These are phyloP conservation scores for Pichia sp. DNA, from an alignment of 1,139 yeast species.

Conservation along the genomic window DNA sequence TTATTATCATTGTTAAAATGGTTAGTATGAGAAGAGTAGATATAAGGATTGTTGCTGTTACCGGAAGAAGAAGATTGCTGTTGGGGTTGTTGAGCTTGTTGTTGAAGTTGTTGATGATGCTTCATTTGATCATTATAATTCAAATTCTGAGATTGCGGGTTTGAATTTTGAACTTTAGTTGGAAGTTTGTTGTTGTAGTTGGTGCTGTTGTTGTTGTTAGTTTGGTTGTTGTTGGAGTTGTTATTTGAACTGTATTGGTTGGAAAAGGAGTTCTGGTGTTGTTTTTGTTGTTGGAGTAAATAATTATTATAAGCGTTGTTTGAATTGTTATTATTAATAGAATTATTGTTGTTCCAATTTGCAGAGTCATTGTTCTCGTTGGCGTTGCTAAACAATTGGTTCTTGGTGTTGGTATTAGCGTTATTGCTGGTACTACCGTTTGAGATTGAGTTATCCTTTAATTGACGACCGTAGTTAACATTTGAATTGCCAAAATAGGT, in stretches of 20 bases:
- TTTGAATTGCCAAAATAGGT: conserved; percentile 16
- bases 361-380: neutral
- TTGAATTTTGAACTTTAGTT: conserved; percentile 13
- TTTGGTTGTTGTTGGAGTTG: neutral
- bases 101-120: neutral
- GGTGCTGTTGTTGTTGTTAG: neutral
- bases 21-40: neutral
- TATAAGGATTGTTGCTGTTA: neutral
- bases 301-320: conserved; percentile 10
- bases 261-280: conserved; percentile 2
- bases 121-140: neutral
- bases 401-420: neutral
- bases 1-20: neutral
- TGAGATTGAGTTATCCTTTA: conserved; percentile 5
- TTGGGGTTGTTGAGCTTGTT: neutral
- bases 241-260: conserved; percentile 1
- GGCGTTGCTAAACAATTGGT: neutral
- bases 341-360: neutral
- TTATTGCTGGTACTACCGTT: conserved; percentile 2
- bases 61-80: no score
- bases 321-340: neutral
- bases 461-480: conserved; percentile 13
- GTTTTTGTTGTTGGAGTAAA: conserved; percentile 15
- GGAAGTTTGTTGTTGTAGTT: neutral
- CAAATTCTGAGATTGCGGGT: conserved; percentile 9